phyloP scores from a whole-genome alignment of 140 eudicot species.

The Erigeron philadelphicus region DNA sequence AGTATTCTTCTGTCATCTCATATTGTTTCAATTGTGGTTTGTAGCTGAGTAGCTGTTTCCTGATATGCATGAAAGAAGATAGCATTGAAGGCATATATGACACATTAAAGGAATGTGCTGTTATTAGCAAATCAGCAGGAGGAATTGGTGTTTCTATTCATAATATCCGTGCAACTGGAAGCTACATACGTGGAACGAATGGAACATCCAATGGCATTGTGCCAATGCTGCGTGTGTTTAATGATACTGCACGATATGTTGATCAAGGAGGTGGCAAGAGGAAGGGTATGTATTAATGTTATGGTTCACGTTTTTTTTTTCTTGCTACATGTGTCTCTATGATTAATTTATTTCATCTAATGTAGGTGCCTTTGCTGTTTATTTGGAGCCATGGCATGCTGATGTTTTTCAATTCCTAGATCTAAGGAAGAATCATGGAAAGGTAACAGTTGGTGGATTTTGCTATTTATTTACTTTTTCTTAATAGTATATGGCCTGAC shows the following conservation, averaged over 20 bases:
- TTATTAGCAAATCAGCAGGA: slow-evolving; percentile 85
- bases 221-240: slow-evolving; percentile 77
- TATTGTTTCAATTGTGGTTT: slow-evolving; percentile 10
- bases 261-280: slow-evolving; percentile 96
- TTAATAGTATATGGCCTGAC: not conserved
- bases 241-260: slow-evolving; percentile 75
- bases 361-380: slow-evolving; percentile 80
- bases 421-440: slow-evolving; percentile 64
- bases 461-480: not conserved
- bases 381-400: slow-evolving; percentile 94
- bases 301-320: not conserved
- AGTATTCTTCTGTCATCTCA: not conserved
- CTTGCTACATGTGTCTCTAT: not conserved
- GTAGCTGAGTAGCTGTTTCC: slow-evolving; percentile 94
- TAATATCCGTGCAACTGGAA: slow-evolving; percentile 82
- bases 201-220: slow-evolving; percentile 84
- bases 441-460: slow-evolving; percentile 36
- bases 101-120: slow-evolving; percentile 81
- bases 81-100: slow-evolving; percentile 83
- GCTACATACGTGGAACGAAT: slow-evolving; percentile 86
- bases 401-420: slow-evolving; percentile 65
- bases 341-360: not conserved
- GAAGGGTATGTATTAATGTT: slow-evolving; percentile 44
- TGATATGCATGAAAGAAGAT: slow-evolving; percentile 88
- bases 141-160: slow-evolving; percentile 79